phyloP scores from a whole-genome alignment of 306 rosid genomes.

The Boehmeria nivea region DNA sequence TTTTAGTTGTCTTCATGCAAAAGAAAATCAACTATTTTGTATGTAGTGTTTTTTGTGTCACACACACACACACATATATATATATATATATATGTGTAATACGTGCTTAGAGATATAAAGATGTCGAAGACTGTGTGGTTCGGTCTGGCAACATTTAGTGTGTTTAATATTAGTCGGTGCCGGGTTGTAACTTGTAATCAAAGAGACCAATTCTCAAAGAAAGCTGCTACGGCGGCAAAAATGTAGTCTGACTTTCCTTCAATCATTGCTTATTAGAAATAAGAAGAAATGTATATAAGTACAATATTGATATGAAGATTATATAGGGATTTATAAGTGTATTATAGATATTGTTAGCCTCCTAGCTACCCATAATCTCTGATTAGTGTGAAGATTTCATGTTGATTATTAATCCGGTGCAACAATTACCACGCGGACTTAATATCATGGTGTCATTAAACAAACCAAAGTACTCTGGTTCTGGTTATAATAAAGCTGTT shows the following conservation, averaged over 20 bases:
- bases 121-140: slow-evolving; percentile 30
- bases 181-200: slow-evolving; percentile 27
- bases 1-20: not conserved
- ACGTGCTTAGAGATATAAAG: slow-evolving; percentile 5
- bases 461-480: too few species aligned
- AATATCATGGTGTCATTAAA: too few species aligned
- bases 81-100: slow-evolving; percentile 23
- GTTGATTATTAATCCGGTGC: not conserved
- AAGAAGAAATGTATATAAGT: too few species aligned
- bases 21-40: not conserved
- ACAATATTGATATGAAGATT: not conserved
- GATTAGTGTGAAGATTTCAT: not conserved
- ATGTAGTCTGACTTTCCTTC: not conserved
- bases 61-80: too few species aligned
- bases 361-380: not conserved
- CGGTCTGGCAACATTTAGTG: slow-evolving; percentile 20
- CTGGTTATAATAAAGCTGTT: not conserved
- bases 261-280: too few species aligned
- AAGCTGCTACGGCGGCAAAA: slow-evolving; percentile 19
- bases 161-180: slow-evolving; percentile 49
- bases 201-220: slow-evolving; percentile 10
- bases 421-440: not conserved
- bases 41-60: not conserved
- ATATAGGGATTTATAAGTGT: not conserved
- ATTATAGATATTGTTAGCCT: too few species aligned